Conservation (phyloP, 139 green algal genomes). For the Tetraselmis striata region DNA sequence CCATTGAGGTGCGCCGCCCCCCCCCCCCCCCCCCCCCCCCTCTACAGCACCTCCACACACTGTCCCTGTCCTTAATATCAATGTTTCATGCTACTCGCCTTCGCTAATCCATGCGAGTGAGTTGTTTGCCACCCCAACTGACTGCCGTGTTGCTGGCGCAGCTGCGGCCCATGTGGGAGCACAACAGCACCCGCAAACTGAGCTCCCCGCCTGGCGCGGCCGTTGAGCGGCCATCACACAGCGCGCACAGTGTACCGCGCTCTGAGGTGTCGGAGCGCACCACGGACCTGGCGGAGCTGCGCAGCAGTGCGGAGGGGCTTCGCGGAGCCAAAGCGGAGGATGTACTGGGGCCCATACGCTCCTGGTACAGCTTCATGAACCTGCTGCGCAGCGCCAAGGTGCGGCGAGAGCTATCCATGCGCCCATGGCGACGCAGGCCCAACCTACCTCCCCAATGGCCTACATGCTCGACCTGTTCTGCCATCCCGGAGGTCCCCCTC, state of each 20-base stretch:
- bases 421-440: too few relatives aligned
- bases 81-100: too few relatives aligned
- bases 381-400: not conserved
- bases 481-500: too few relatives aligned
- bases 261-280: not conserved
- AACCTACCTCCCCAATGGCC: too few relatives aligned
- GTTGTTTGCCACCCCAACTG: too few relatives aligned
- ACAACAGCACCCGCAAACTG: not conserved
- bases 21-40: too few relatives aligned
- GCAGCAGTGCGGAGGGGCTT: not conserved
- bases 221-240: not conserved
- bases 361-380: not conserved
- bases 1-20: not conserved
- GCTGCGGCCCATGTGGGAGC: not conserved
- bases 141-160: too few relatives aligned
- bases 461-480: too few relatives aligned
- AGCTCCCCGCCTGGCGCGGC: not conserved
- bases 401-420: too few relatives aligned
- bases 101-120: too few relatives aligned
- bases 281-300: not conserved
- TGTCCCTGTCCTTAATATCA: too few relatives aligned
- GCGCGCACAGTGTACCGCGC: not conserved
- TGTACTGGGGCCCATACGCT: not conserved
- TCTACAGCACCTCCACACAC: not conserved
- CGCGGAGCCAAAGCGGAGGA: not conserved